Evolutionary conservation across 2,329 filamentous ascomycete species (phyloP), one percentile per base, ranked within the genome.

Genomic region (Periconia sp.): DNA sequence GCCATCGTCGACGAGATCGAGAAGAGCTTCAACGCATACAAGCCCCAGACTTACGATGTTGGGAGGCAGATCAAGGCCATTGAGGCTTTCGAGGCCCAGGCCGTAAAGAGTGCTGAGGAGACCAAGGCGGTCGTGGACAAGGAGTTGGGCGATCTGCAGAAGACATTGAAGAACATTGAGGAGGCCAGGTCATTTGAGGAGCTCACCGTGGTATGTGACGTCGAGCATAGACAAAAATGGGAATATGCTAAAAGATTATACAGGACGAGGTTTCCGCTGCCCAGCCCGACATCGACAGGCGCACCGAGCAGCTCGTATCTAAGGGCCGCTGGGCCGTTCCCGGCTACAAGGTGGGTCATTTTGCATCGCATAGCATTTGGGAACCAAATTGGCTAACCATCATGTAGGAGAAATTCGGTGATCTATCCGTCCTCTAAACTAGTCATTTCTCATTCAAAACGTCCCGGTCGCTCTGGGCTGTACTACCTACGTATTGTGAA

Each of bases 311-410:
- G 81, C 86, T 99, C 76, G 92, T 99, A 63, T 91, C 91, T 78
- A 97, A 95, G 88, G 93, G 93, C 77, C 91, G 92, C 86, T 99
- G 94, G 94, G 85, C 88, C 82, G 92, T 96, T 74, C 92, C 94
- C 61, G 94, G 94, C 76, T 99, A 99, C 90, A 96, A 97, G 91
- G 93, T 93, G 82, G 70, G 88, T 79, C 47, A 58, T 15, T 33
- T 23, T 23, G 13, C 11, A 23, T 15, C 18, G 10, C 10, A 40
- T 17, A 15, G 10, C 5, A 13, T 20, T 41, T 2, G 1, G 40
- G 15, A 19, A 15, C 17, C 20, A 41, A 6, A 20, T 42, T n/a
- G 56, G 56, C 82, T 89, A 76, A 88, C 75, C 52, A 60, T 57
- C 64, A 45, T 71, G 64, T 71, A 97, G 93, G 94, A 99, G 86